Percentiles rank a stretch among this genome's conserved stretches.
Conservation (phyloP, 352 stramenopile species). For the Globisporangium megalacanthum region DNA sequence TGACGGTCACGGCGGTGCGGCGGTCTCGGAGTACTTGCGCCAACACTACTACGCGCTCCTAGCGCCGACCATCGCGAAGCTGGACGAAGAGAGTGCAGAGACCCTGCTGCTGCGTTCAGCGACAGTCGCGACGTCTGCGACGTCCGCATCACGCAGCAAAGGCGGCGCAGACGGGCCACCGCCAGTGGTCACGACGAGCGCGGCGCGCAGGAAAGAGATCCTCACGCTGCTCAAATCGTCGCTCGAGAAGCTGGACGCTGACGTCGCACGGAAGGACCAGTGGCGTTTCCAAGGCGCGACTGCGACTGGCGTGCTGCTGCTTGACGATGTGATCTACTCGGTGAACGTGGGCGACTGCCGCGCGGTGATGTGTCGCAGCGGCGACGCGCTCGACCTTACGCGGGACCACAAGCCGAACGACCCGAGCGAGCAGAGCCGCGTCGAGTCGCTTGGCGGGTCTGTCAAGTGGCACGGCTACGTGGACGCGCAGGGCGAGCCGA, state of each 20-base stretch:
- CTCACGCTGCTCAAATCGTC: slow-evolving; percentile 31
- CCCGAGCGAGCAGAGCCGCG: slow-evolving; percentile 55
- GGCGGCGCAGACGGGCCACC: too few relatives aligned
- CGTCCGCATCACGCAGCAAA: too few relatives aligned
- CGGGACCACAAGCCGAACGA: slow-evolving; percentile 90
- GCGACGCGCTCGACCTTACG: slow-evolving; percentile 69
- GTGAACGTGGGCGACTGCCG: slow-evolving; percentile 95
- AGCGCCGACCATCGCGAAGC: slow-evolving; percentile 30
- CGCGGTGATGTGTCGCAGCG: slow-evolving; percentile 87
- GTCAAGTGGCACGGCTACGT: slow-evolving; percentile 90
- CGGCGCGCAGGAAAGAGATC: slow-evolving; percentile 26
- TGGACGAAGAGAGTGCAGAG: slow-evolving; percentile 26
- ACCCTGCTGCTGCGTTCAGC: too few relatives aligned
- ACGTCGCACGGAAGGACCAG: slow-evolving; percentile 58
- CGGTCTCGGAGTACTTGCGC: slow-evolving; percentile 61
- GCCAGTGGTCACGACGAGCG: background rate
- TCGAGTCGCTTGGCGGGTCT: slow-evolving; percentile 73
- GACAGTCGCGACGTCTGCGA: too few relatives aligned
- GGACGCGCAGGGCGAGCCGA: slow-evolving; percentile 73
- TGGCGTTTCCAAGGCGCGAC: slow-evolving; percentile 83
- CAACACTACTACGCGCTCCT: slow-evolving; percentile 56
- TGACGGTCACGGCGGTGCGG: slow-evolving; percentile 74
- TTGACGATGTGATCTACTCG: slow-evolving; percentile 72
- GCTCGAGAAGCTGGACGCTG: slow-evolving; percentile 48
- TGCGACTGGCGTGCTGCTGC: slow-evolving; percentile 61